Evolutionary conservation across 176 grass and related monocot species (phyloP).

Genomic region (Echinochloa phyllopogon): DNA sequence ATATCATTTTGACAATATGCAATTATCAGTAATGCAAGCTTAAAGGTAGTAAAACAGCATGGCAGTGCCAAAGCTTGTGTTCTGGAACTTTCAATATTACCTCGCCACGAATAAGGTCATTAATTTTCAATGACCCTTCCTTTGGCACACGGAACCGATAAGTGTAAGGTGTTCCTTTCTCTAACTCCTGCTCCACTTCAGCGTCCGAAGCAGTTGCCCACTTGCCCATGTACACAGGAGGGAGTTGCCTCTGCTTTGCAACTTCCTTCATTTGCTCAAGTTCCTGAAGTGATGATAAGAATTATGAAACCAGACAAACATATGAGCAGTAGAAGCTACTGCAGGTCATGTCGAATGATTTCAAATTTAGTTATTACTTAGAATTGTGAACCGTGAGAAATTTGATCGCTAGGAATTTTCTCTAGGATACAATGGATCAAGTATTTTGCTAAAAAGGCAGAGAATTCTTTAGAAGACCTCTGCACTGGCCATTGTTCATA

Average conservation of each 20-base stretch:
- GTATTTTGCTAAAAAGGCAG: neutral
- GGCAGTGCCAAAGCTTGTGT: neutral
- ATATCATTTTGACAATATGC: conserved; percentile 14
- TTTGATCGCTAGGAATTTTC: neutral
- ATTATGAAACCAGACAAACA: neutral
- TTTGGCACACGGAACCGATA: conserved; percentile 90
- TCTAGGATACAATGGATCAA: neutral
- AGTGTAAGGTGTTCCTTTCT: conserved; percentile 85
- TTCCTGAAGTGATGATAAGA: conserved; percentile 56
- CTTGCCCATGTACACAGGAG: conserved; percentile 92
- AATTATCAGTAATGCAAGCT: neutral
- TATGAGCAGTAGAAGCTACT: neutral
- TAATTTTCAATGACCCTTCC: conserved; percentile 85
- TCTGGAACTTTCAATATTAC: conserved; percentile 44
- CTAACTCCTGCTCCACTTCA: conserved; percentile 75
- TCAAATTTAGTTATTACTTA: neutral
- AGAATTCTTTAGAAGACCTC: neutral
- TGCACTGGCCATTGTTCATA: neutral
- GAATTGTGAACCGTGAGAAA: neutral
- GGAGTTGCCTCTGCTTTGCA: conserved; percentile 81
- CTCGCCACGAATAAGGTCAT: conserved; percentile 94
- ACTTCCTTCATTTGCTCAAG: conserved; percentile 97
- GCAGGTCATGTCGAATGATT: neutral
- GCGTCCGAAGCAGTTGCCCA: conserved; percentile 82
- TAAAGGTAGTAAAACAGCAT: neutral